Percentiles rank a stretch among this genome's conserved stretches.
phyloP scores from a whole-genome alignment of 768 basidiomycete genomes.

The Suillus sp. region DNA sequence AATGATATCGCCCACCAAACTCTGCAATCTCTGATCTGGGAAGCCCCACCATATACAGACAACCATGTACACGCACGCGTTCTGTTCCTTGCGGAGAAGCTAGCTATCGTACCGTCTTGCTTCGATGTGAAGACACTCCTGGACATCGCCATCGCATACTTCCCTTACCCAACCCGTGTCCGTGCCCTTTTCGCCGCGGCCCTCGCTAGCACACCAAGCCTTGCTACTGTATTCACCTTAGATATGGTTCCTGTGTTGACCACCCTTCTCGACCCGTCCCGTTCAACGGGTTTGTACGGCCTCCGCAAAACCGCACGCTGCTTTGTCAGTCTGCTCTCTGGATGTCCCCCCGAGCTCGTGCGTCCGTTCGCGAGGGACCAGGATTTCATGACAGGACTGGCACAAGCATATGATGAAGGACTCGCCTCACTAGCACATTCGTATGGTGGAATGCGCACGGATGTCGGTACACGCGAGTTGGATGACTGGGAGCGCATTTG shows the following conservation, averaged over 20 bases:
- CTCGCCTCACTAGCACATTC: constrained; percentile 55
- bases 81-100: constrained; percentile 57
- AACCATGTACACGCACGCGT: constrained; percentile 48
- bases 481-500: constrained; percentile 75
- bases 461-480: constrained; percentile 32
- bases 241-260: constrained; percentile 64
- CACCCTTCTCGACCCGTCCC: constrained; percentile 44
- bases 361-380: constrained; percentile 55
- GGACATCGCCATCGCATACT: constrained; percentile 63
- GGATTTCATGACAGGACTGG: constrained; percentile 57
- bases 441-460: constrained; percentile 55
- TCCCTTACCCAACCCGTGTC: constrained; percentile 45
- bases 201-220: constrained; percentile 33
- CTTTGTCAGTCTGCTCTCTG: constrained; percentile 54
- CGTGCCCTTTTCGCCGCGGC: constrained; percentile 47
- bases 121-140: constrained; percentile 59
- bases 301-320: constrained; percentile 66
- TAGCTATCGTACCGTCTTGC: constrained; percentile 41
- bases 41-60: constrained; percentile 38
- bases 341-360: constrained; percentile 49
- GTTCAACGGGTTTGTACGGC: constrained; percentile 56
- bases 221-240: constrained; percentile 36
- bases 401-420: constrained; percentile 60
- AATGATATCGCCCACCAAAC: constrained; percentile 54
- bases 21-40: constrained; percentile 65